Percentiles rank a stretch among this genome's conserved stretches.
These are phyloP conservation scores for Clitopilus passeckerianus DNA, from an alignment of 768 basidiomycete species.

Conservation along the genomic window DNA sequence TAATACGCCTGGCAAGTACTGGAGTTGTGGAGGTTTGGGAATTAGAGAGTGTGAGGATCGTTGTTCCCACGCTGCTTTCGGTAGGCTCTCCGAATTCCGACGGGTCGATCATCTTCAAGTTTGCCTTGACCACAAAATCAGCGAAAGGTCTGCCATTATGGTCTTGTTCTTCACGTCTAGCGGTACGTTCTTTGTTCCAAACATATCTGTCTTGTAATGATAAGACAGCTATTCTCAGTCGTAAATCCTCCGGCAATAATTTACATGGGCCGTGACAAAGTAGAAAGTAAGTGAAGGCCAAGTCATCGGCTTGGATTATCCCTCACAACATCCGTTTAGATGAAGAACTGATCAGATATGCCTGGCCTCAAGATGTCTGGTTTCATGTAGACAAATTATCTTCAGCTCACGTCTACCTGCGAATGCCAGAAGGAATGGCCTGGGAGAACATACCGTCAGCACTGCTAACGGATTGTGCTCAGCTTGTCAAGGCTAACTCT, in stretches of 20 bases:
- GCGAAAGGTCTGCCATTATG: constrained; percentile 22
- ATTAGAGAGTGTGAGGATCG: not conserved
- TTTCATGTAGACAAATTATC: constrained; percentile 99
- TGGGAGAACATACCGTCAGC: constrained; percentile 88
- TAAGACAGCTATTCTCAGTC: constrained; percentile 27
- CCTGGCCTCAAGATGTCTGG: constrained; percentile 85
- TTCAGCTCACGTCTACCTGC: constrained; percentile 95
- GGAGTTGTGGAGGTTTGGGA: not conserved
- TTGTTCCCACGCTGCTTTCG: not conserved
- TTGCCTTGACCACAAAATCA: not conserved
- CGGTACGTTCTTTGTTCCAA: constrained; percentile 16
- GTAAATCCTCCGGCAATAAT: constrained; percentile 61
- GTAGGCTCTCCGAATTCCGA: not conserved
- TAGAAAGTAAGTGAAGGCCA: constrained; percentile 64
- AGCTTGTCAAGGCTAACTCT: constrained; percentile 96
- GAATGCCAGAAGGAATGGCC: constrained; percentile 72
- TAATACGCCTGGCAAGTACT: not conserved
- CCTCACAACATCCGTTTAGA: constrained; percentile 43
- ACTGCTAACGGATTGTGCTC: constrained; percentile 81
- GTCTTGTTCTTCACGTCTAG: constrained; percentile 48
- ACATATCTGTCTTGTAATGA: not conserved
- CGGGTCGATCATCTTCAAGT: not conserved
- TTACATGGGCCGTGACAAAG: constrained; percentile 98
- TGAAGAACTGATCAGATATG: constrained; percentile 92
- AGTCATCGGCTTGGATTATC: not conserved